Evolutionary conservation across 257 asterid species (phyloP).

Genomic region (Euphrasia confusa): DNA sequence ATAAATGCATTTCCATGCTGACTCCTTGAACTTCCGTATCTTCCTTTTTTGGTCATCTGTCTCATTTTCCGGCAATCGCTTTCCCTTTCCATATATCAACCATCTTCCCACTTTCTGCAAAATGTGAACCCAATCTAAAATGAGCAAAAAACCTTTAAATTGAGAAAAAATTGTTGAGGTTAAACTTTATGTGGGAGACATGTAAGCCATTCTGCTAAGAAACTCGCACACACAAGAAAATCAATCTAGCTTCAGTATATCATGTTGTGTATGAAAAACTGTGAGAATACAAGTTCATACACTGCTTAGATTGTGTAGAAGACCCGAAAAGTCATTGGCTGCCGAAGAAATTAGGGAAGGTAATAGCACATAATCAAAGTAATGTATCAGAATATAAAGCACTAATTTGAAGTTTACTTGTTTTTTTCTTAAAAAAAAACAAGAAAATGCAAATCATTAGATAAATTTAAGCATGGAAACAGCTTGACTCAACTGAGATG

Average conservation of each 20-base stretch:
- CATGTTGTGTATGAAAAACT: too few relatives aligned
- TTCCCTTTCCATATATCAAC: conserved; percentile 63
- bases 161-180: too few relatives aligned
- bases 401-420: too few relatives aligned
- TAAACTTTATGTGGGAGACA: too few relatives aligned
- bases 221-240: too few relatives aligned
- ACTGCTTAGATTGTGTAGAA: not conserved
- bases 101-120: conserved; percentile 72
- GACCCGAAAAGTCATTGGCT: not conserved
- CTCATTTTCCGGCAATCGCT: conserved; percentile 36
- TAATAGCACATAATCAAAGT: too few relatives aligned
- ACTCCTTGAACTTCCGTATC: conserved; percentile 83
- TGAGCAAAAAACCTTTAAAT: too few relatives aligned
- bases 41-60: conserved; percentile 56
- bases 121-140: conserved; percentile 21
- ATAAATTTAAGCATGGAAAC: too few relatives aligned
- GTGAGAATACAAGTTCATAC: too few relatives aligned
- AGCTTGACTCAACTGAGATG: not conserved
- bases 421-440: not conserved
- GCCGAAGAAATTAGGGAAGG: not conserved
- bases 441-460: not conserved
- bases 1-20: conserved; percentile 93
- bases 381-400: not conserved
- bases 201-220: too few relatives aligned
- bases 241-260: too few relatives aligned